Evolutionary conservation across 495 filamentous ascomycete species (phyloP).

Genomic region (Penicillium lagena): DNA sequence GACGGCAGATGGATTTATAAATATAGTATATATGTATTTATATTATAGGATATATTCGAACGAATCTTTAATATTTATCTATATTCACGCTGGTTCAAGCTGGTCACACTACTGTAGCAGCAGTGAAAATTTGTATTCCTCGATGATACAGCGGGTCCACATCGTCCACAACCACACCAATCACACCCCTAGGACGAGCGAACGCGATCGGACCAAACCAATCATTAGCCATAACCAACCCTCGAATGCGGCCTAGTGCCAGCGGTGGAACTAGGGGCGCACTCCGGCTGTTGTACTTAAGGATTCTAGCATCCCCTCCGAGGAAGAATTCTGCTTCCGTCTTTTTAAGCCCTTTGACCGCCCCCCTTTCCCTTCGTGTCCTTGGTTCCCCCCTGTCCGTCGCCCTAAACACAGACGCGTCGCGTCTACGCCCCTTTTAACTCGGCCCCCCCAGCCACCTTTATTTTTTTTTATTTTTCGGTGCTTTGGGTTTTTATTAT

Average conservation of each 20-base stretch:
- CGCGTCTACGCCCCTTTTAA: conserved; percentile 21
- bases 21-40: no score
- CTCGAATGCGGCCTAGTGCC: conserved; percentile 25
- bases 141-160: conserved; percentile 2
- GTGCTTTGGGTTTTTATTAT: conserved; percentile 2
- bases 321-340: conserved; percentile 28
- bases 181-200: conserved; percentile 12
- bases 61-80: no score
- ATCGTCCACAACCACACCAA: conserved; percentile 12
- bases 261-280: conserved; percentile 37
- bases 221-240: neutral
- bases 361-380: conserved; percentile 11
- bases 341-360: conserved; percentile 22
- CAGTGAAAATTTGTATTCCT: conserved; percentile 2
- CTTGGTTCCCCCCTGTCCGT: conserved; percentile 10
- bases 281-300: conserved; percentile 45
- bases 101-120: no score
- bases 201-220: conserved; percentile 27
- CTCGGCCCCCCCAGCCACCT: conserved; percentile 12
- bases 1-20: neutral
- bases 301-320: conserved; percentile 43
- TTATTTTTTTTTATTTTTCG: conserved; percentile 4
- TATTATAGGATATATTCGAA: no score
- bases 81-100: no score
- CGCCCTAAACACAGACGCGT: conserved; percentile 18